These are phyloP conservation scores for Lipomyces mesembrius DNA, from an alignment of 805 yeast species.

Conservation along the genomic window DNA sequence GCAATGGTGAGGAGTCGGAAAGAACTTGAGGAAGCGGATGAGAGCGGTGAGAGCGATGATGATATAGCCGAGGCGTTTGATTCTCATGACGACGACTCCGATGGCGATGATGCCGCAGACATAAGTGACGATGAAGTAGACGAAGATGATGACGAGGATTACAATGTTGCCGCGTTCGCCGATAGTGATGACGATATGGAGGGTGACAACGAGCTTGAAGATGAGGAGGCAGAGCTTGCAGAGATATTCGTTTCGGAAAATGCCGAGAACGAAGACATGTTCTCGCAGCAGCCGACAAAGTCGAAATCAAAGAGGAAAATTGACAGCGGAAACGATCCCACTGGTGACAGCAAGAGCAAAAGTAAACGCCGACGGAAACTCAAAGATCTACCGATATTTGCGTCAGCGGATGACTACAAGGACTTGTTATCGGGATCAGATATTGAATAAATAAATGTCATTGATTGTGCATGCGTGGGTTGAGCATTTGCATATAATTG, in stretches of 20 bases:
- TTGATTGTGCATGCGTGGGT: not conserved
- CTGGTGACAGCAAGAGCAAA: conserved; percentile 39
- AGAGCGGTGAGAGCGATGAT: conserved; percentile 60
- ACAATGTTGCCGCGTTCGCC: conserved; percentile 43
- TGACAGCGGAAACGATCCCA: conserved; percentile 40
- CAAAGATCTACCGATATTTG: conserved; percentile 79
- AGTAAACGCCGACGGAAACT: conserved; percentile 50
- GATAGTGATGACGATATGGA: conserved; percentile 30
- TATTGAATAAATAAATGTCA: conserved; percentile 48
- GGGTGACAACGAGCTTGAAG: conserved; percentile 42
- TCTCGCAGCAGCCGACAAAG: conserved; percentile 9
- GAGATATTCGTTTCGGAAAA: conserved; percentile 38
- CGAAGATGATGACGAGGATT: conserved; percentile 45
- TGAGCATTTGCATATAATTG: not conserved
- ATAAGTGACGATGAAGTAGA: conserved; percentile 50
- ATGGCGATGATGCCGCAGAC: conserved; percentile 49
- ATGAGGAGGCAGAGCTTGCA: conserved; percentile 44
- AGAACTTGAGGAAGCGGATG: conserved; percentile 48
- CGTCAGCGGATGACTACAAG: conserved; percentile 86
- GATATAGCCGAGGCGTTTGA: conserved; percentile 46
- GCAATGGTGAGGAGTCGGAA: conserved; percentile 69
- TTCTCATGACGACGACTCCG: conserved; percentile 44
- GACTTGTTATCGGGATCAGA: conserved; percentile 65
- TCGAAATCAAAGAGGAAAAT: conserved; percentile 22
- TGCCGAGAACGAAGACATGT: conserved; percentile 25